Evolutionary conservation across 176 grass and related monocot species (phyloP), one percentile per base, ranked within the genome.

Genomic region (Saccharum officinarum): DNA sequence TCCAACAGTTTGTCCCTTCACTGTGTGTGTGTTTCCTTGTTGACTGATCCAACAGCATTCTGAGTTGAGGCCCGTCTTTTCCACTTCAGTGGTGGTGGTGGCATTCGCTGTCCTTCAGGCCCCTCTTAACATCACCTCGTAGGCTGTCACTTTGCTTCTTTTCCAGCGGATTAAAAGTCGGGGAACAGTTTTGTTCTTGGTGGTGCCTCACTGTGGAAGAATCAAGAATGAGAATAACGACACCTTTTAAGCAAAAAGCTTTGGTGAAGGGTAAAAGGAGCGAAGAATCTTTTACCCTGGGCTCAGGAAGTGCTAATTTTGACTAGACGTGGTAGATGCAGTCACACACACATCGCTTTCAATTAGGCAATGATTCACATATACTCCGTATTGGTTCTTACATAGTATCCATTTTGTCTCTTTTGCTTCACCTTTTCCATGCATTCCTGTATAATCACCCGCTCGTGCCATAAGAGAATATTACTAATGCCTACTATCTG

Each of bases 291-390:
- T 69, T 38, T 20, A 50, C 61, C 44, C 17, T 69, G 1, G 55
- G 18, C 39, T 59, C n/a, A 69, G 26, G 50, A 54, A 65, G 50
- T 61, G 79, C 41, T 55, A 54, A 64, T 91, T 83, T 71, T 37
- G 41, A 75, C 8, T 47, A 39, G 61, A 75, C 62, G 80, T 83
- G 34, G 7, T 55, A 76, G 69, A 87, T 75, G 64, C 62, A 87
- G 76, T 33, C 60, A 4, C 1, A 61, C 57, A 75, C 64, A 37
- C 85, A 71, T 87, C 81, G 46, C 89, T 91, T 75, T 84, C 89
- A 84, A 84, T 75, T 80, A 54, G 70, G 85, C 81, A 91, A 91
- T 91, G 85, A 87, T 91, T 87, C 85, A 71, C 30, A 84, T 3
- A 80, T 69, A n/a, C n/a, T n/a, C n/a, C n/a, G n/a, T n/a, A 39